Percentiles rank a stretch among this genome's conserved stretches.
phyloP scores from a whole-genome alignment of 139 green algal species.

The Protoeuglena noctilucae region DNA sequence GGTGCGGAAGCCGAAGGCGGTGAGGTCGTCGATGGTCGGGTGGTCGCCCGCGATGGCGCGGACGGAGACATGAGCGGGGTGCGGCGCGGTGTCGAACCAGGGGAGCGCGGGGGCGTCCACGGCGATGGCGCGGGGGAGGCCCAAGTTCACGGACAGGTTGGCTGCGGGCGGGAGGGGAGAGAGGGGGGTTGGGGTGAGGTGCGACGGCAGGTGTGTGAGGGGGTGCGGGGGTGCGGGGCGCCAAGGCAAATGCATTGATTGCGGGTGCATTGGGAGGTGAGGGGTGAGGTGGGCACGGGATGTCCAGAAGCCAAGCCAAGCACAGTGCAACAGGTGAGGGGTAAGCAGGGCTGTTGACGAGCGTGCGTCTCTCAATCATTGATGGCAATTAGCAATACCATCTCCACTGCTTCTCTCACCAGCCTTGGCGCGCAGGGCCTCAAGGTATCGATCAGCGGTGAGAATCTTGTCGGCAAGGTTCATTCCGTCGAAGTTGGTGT shows the following conservation, averaged over 20 bases:
- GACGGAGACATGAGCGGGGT: not conserved
- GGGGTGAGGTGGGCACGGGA: too few species aligned
- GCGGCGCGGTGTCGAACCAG: not conserved
- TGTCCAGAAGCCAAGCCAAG: too few species aligned
- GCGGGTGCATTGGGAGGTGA: too few species aligned
- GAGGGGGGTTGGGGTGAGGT: not conserved
- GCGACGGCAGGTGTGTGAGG: too few species aligned
- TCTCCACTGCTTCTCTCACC: constrained; percentile 14
- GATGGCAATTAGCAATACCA: constrained; percentile 13
- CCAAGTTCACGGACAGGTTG: constrained; percentile 6
- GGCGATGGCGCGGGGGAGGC: constrained; percentile 5
- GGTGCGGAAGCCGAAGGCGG: not conserved
- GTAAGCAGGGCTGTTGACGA: too few species aligned
- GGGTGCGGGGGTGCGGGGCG: too few species aligned
- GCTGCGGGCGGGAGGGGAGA: not conserved
- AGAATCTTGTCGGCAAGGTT: constrained; percentile 20
- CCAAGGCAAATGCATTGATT: too few species aligned
- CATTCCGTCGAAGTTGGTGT: constrained; percentile 42
- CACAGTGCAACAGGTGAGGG: too few species aligned
- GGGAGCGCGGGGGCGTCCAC: constrained; percentile 1
- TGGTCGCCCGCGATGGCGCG: too few species aligned
- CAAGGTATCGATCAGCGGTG: too few species aligned
- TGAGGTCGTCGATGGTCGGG: not conserved
- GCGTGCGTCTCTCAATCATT: too few species aligned
- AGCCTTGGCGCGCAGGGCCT: constrained; percentile 1